Evolutionary conservation across 148 eudicot genomes (phyloP).

Genomic region (Arctostaphylos glauca): DNA sequence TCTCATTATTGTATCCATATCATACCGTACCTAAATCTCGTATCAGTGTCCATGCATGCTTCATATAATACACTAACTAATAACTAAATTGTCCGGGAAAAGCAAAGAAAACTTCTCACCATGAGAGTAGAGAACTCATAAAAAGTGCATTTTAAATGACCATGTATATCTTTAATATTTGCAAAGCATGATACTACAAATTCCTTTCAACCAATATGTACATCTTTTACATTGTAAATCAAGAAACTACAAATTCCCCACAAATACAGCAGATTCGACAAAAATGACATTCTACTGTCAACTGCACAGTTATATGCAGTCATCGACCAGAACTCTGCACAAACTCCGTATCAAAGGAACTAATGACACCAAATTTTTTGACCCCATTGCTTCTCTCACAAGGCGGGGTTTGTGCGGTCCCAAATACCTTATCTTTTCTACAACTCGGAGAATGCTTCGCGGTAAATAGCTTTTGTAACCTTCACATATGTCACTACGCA

Average conservation of each 20-base stretch:
- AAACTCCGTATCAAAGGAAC: background rate
- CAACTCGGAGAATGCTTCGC: background rate
- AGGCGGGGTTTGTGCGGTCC: background rate
- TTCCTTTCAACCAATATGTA: background rate
- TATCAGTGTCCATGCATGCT: too few species aligned
- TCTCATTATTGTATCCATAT: too few species aligned
- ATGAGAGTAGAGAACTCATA: background rate
- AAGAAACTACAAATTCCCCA: background rate
- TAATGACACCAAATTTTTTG: background rate
- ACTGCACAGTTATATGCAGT: background rate
- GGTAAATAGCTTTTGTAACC: background rate
- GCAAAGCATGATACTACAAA: background rate
- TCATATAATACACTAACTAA: background rate
- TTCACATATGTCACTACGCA: slow-evolving; percentile 29
- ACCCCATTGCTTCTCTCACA: background rate
- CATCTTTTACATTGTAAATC: background rate
- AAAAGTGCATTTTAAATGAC: background rate
- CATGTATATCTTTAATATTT: background rate
- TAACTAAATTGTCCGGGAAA: background rate
- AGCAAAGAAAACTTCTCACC: background rate
- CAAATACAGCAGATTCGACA: background rate
- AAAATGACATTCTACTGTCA: background rate
- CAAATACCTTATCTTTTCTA: background rate
- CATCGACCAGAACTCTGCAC: background rate
- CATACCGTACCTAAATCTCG: too few species aligned